Percentiles rank a stretch among this genome's conserved stretches.
These are phyloP conservation scores for Talaromyces nanjingensis DNA, from an alignment of 495 filamentous ascomycete species.

Conservation along the genomic window DNA sequence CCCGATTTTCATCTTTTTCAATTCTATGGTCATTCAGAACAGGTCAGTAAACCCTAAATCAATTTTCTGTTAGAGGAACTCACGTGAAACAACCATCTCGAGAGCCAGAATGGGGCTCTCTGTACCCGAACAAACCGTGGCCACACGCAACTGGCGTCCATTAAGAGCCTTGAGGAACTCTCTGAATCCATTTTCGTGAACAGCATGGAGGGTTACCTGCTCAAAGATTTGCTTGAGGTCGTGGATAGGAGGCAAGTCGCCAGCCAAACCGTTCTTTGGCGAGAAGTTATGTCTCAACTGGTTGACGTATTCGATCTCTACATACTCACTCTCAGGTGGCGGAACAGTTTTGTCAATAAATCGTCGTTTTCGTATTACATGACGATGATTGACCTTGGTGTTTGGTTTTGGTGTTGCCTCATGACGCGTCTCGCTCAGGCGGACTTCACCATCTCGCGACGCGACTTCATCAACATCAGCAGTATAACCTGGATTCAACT, in stretches of 20 bases:
- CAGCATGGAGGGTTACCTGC: conserved; percentile 34
- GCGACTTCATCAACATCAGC: background rate
- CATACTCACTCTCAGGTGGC: background rate
- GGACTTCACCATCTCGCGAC: background rate
- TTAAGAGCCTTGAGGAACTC: conserved; percentile 30
- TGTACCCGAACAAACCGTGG: conserved; percentile 78
- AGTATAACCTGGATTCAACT: background rate
- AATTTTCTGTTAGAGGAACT: conserved; percentile 10
- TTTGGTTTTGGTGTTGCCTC: background rate
- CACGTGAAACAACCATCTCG: conserved; percentile 40
- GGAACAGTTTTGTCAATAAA: background rate
- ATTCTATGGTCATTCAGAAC: background rate
- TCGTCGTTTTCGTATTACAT: background rate
- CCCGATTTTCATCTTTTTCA: conserved; percentile 1
- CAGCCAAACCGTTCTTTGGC: conserved; percentile 17
- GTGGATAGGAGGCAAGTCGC: conserved; percentile 36
- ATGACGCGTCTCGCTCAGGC: background rate
- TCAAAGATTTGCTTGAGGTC: conserved; percentile 43
- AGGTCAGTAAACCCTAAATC: background rate
- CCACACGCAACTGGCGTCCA: conserved; percentile 48
- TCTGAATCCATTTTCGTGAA: conserved; percentile 24
- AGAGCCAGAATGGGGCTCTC: conserved; percentile 70
- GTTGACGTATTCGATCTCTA: conserved; percentile 5
- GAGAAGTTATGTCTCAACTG: conserved; percentile 6
- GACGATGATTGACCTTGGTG: background rate